Base-by-base conservation (phyloP, 2,329 filamentous ascomycete species). In the Penicillium sp. region DNA sequence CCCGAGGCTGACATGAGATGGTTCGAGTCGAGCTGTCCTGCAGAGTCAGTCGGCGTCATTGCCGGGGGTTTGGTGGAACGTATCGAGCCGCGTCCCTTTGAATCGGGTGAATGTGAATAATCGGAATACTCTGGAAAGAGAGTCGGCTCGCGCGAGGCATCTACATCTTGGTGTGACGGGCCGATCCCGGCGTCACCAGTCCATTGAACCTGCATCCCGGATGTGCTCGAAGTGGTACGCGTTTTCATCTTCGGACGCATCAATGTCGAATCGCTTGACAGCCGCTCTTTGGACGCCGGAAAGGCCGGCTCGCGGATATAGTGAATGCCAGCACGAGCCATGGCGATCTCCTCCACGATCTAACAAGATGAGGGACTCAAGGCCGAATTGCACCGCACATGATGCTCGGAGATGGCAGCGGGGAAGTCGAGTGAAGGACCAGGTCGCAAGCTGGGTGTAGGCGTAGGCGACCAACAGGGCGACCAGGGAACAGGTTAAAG, bases 51-150 rank as follows among this genome's bases (percentile, higher is more conserved):
- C 9, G 54, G 33, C 13, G 46, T 52, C 8, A 33, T 57, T 17
- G 33, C 51, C 18, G 54, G 45, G 2, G 45, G 48, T 18, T 46
- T 57, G 17, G 37, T 49, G 7, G 57, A 61, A 27, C 50, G 49
- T 30, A 53, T 54, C 1, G 57, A 54, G 27, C 44, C 47, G 20
- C 50, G 51, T 23, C 43, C 46, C 33, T 32, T 52, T 20, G 42
- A 33, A 8, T 57, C 41, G 7, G 50, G 36, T 4, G 55, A 45
- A 23, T 52, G 39, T 17, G 49, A 43, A 7, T 37, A 29, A 12
- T 58, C 60, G 15, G 52, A 47, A 26, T 53, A 53, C 23, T 58
- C 56, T 10, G 61, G 56, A 29, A 59, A 58, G 9, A 46, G 52
- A 29, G 50, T 36, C 12, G 49, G 48, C 18, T 54, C 54, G 37